phyloP scores from a whole-genome alignment of 108 stramenopile genomes.

The Cyclotella choctawhatcheeana region DNA sequence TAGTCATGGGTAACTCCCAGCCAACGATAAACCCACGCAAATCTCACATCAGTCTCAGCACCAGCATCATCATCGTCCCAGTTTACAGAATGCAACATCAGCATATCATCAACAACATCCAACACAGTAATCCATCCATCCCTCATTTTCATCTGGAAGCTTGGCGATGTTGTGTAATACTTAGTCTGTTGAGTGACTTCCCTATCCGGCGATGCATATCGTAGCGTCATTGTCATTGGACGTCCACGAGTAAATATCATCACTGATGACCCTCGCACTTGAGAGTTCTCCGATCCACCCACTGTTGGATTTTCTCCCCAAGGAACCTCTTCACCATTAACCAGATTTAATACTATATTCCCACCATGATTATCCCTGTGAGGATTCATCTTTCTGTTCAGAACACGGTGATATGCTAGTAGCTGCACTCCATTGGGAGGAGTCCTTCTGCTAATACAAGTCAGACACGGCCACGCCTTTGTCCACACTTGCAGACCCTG shows the following conservation, averaged over 20 bases:
- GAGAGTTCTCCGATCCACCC: neutral
- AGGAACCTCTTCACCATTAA: neutral
- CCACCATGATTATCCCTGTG: neutral
- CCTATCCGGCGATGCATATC: neutral
- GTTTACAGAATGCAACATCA: neutral
- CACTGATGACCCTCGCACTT: neutral
- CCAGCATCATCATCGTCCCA: neutral
- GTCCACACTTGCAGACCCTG: neutral
- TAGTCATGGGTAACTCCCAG: neutral
- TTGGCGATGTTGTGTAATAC: neutral
- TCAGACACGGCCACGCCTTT: neutral
- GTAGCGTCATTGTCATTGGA: neutral
- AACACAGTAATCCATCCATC: neutral
- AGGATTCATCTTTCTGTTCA: neutral
- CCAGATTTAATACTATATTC: neutral
- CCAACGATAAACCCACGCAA: neutral
- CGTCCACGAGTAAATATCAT: neutral
- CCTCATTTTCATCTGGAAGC: constrained; percentile 7
- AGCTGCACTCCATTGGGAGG: neutral
- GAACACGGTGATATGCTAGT: neutral
- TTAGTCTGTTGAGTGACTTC: neutral
- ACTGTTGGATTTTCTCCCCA: neutral
- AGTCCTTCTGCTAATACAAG: neutral
- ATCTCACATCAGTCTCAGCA: neutral
- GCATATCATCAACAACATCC: constrained; percentile 1